Evolutionary conservation across 768 basidiomycete genomes (phyloP), one percentile per base, ranked within the genome.

Genomic region (Agrocybe pediades): DNA sequence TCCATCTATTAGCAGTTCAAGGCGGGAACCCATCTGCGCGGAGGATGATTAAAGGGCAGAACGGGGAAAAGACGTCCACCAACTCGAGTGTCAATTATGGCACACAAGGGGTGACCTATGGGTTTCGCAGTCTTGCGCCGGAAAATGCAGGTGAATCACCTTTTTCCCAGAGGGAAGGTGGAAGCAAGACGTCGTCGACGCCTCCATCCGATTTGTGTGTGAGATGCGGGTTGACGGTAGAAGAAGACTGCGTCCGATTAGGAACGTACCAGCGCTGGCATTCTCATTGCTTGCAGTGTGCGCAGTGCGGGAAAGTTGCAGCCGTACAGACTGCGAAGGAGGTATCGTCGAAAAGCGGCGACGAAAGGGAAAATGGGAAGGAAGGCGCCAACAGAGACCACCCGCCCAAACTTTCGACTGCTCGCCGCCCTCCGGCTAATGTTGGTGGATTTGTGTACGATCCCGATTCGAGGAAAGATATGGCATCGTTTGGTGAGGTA

Each of bases 241-340:
- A 99, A 71, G 97, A 99, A 68, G 97, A 98, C 60, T 98, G 97
- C 64, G 90, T 93, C 41, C 82, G 97, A 53, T 73, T 96, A 24
- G 97, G 95, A 27, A 95, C 94, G n/a, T 96, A 95, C 72, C 88
- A 93, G 65, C 82, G 96, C 42, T 98, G 97, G 97, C 97, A 99
- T 71, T 91, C 93, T 1, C 80, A 90, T 26, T 99, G 97, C 67
- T 74, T 99, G n/a, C 85, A 88, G 54, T 99, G 97, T 61, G 73
- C 71, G 13, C 75, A 75, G 19, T 98, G 96, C 63, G 90, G 92
- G 8, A 91, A 87, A 66, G 76, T 76, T 23, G 90, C 93, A 21
- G 84, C 84, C 20, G 80, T 84, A 29, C 82, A 82, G 5, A 63
- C 77, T 8, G 72, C 77, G 16, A 85, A 84, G 74, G 87, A 85